A percentile compares a stretch with the other conserved stretches of the same genome.
Conservation (phyloP, 1,139 yeast species). For the Candida freyschussii region DNA sequence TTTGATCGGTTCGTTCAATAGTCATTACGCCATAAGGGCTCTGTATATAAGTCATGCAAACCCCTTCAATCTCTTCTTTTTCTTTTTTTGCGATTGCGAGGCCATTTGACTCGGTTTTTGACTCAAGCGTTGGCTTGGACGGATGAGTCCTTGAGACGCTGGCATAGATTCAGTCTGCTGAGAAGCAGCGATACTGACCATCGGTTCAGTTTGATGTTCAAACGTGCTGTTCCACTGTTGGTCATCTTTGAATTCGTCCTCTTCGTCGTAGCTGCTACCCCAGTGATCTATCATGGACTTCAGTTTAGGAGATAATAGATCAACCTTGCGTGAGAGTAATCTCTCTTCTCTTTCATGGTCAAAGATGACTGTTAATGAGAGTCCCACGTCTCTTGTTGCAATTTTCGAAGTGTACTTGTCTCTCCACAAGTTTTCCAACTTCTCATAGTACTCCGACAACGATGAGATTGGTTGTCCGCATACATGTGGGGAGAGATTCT, state of each 20-base stretch:
- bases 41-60: too few species aligned
- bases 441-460: constrained; percentile 1
- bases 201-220: neutral
- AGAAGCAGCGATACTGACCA: constrained; percentile 3
- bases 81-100: constrained; percentile 9
- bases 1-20: too few species aligned
- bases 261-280: constrained; percentile 22
- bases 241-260: constrained; percentile 9
- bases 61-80: constrained; percentile 13
- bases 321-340: constrained; percentile 4
- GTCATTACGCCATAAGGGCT: too few species aligned
- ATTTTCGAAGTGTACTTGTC: constrained; percentile 4
- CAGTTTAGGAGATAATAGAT: constrained; percentile 7
- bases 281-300: constrained; percentile 15
- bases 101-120: constrained; percentile 5
- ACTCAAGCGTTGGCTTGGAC: neutral
- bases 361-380: constrained; percentile 12
- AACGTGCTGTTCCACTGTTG: neutral
- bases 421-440: constrained; percentile 1
- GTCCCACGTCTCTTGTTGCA: constrained; percentile 11
- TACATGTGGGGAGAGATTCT: constrained; percentile 1
- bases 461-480: constrained; percentile 2
- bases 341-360: constrained; percentile 9
- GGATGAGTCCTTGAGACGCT: neutral
- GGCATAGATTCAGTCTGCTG: constrained; percentile 8